phyloP scores from a whole-genome alignment of 495 filamentous ascomycete genomes.

The Xylaria nigripes region DNA sequence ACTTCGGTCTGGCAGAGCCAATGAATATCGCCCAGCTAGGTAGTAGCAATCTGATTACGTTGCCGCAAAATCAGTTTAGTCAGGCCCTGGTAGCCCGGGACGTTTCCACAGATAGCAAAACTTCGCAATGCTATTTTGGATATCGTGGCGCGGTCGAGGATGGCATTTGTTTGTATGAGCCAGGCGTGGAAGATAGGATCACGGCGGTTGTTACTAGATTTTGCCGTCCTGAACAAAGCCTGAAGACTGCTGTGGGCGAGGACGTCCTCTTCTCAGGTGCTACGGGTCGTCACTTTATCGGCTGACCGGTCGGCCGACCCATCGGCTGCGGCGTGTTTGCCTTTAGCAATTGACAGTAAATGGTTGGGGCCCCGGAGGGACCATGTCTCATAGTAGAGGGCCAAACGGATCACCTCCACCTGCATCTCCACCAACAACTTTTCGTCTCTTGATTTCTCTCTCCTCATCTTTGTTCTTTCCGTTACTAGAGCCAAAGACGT shows the following conservation, averaged over 20 bases:
- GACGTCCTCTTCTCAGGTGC: neutral
- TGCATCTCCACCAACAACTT: conserved; percentile 47
- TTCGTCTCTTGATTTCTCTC: conserved; percentile 50
- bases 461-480: conserved; percentile 11
- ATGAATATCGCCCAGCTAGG: neutral
- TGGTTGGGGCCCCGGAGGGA: neutral
- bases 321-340: neutral
- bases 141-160: neutral
- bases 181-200: neutral
- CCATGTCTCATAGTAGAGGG: conserved; percentile 27
- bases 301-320: neutral
- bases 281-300: neutral
- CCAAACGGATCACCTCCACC: conserved; percentile 53
- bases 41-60: neutral
- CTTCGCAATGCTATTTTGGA: neutral
- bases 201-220: neutral
- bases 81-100: neutral
- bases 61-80: neutral
- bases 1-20: too few species aligned
- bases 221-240: neutral
- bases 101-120: neutral
- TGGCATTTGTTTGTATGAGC: neutral
- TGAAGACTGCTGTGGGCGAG: neutral
- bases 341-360: neutral
- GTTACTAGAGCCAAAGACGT: conserved; percentile 31